Base-by-base conservation (phyloP, 2,329 filamentous ascomycete genomes). In the Herpomyces periplanetae region DNA sequence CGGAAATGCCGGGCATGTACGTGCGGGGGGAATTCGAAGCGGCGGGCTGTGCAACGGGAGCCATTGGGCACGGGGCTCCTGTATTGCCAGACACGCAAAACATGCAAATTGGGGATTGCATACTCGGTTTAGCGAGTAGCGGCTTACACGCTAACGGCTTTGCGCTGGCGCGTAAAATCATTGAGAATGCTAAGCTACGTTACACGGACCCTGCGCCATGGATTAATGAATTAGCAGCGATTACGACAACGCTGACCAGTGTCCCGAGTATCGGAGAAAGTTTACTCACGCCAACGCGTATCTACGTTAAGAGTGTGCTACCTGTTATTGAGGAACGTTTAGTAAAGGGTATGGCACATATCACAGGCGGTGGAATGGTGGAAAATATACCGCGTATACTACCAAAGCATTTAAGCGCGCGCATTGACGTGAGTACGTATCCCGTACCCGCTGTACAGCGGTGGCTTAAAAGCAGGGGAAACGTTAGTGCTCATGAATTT, bases 1-100 rank as follows among this genome's bases (percentile, higher is more conserved):
- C 80, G 4, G 80, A 96, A 42, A 91, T 96, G 80, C 75, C 75
- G 0, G 73, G 73, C 21, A 68, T 91, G 46, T 88, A 87, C 43
- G 49, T 60, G 26, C 57, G 53, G 20, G 65, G 69, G 19, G 68
- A 84, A 33, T 96, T 91, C 37, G 80, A 96, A 31, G 71, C 73
- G 4, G 73, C 69, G 10, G 80, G 80, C 25, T 65, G 64, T 15
- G 75, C 75, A 8, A 60, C 85, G 17, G 80, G 80, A 22, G 68
- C 71, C 16, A 64, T 91, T 34, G 45, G 49, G 13, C 41, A 51
- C 13, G 51, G 50, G 3, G 41, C 41, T 13, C 46, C 51, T 19
- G 53, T 75, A 21, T 52, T 96, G 14, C 80, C 80, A 1, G 52
- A 61, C 28, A 62, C 52, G 26, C 46, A 53, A 5, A 47, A 48